Evolutionary conservation across 306 rosid species (phyloP).

Genomic region (Rosa multiflora): DNA sequence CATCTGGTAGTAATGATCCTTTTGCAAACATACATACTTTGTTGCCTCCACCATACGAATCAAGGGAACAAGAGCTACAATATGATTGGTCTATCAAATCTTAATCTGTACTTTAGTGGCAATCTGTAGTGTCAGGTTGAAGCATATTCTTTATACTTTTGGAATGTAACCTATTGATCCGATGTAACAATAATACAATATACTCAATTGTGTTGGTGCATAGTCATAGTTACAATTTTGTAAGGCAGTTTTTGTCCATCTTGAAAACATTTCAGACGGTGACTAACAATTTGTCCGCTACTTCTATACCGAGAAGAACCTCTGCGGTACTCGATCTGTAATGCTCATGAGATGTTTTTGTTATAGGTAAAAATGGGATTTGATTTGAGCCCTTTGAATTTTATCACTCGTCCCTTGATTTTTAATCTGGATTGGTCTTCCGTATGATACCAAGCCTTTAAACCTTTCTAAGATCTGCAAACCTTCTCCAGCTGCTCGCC

Average conservation of each 20-base stretch:
- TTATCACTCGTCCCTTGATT: neutral
- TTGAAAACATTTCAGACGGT: neutral
- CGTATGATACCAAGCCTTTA: no score
- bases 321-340: neutral
- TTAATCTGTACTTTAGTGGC: neutral
- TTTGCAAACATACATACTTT: slow-evolving; percentile 53
- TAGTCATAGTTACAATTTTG: neutral
- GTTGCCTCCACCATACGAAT: slow-evolving; percentile 66
- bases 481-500: no score
- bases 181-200: neutral
- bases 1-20: slow-evolving; percentile 50
- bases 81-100: slow-evolving; percentile 43
- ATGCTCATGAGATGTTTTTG: neutral
- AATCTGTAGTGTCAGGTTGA: neutral
- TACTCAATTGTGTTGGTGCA: neutral
- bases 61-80: slow-evolving; percentile 38
- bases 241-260: neutral
- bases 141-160: neutral
- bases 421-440: no score
- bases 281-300: neutral
- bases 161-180: slow-evolving; percentile 1
- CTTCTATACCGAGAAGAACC: neutral
- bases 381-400: neutral
- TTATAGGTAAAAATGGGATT: neutral
- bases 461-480: no score